These are phyloP conservation scores for Limonomyces culmigenus DNA, from an alignment of 1,284 basidiomycete species.

Conservation along the genomic window DNA sequence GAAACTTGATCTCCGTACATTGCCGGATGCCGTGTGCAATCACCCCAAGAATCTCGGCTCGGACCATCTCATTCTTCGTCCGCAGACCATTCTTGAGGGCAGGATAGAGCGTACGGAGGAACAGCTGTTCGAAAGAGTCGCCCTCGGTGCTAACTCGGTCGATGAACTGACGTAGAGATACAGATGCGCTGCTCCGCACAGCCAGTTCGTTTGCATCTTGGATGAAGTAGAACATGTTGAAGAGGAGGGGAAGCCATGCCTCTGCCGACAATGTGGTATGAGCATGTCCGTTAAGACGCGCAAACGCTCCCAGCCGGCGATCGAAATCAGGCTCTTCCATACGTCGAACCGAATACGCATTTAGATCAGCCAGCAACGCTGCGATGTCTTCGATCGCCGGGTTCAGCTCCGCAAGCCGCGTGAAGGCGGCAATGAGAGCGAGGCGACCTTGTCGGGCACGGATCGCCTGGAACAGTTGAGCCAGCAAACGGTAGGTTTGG, in stretches of 20 bases:
- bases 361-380: constrained; percentile 53
- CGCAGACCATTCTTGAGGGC: constrained; percentile 72
- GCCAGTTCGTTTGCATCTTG: constrained; percentile 85
- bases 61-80: constrained; percentile 77
- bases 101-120: constrained; percentile 60
- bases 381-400: constrained; percentile 29
- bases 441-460: constrained; percentile 53
- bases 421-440: constrained; percentile 51
- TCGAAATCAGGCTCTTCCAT: constrained; percentile 94
- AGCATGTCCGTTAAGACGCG: constrained; percentile 49
- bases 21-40: constrained; percentile 62
- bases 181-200: constrained; percentile 72
- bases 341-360: constrained; percentile 71
- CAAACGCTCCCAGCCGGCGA: constrained; percentile 66
- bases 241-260: constrained; percentile 76
- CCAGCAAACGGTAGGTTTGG: constrained; percentile 51
- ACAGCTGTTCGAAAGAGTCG: constrained; percentile 31
- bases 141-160: constrained; percentile 29
- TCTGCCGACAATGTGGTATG: constrained; percentile 30
- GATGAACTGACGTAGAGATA: constrained; percentile 66
- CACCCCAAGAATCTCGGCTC: constrained; percentile 73
- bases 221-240: constrained; percentile 77
- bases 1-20: constrained; percentile 38
- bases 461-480: constrained; percentile 63
- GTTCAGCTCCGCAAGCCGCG: constrained; percentile 36